phyloP scores from a whole-genome alignment of 257 asterid genomes.

The Penstemon newberryi region DNA sequence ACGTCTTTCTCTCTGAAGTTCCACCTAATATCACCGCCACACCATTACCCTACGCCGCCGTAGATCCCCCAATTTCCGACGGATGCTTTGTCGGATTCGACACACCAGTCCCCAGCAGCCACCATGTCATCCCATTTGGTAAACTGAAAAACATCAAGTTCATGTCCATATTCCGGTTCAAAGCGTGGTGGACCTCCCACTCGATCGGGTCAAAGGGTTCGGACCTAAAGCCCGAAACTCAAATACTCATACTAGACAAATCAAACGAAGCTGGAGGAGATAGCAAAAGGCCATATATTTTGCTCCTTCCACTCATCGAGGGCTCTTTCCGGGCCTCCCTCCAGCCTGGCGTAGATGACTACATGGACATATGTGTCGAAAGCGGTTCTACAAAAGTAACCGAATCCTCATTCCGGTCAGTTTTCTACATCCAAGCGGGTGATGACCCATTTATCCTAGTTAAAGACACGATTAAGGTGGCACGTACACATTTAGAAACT shows the following conservation, averaged over 20 bases:
- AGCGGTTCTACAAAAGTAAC: slow-evolving; percentile 73
- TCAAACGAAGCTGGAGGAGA: slow-evolving; percentile 38
- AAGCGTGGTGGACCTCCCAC: slow-evolving; percentile 98
- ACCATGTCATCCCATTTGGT: slow-evolving; percentile 75
- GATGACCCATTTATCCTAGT: slow-evolving; percentile 74
- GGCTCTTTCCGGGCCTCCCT: slow-evolving; percentile 77
- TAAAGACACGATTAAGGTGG: slow-evolving; percentile 76
- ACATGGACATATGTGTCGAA: slow-evolving; percentile 66
- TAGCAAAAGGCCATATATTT: slow-evolving; percentile 50
- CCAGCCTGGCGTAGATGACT: slow-evolving; percentile 67
- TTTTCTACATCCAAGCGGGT: slow-evolving; percentile 74
- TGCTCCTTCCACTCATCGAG: slow-evolving; percentile 71
- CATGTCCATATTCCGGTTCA: slow-evolving; percentile 93
- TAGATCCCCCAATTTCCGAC: slow-evolving; percentile 41
- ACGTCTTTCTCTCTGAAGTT: slow-evolving; percentile 62
- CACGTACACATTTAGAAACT: slow-evolving; percentile 68
- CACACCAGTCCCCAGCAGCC: slow-evolving; percentile 43
- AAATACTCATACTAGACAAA: slow-evolving; percentile 65
- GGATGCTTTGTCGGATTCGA: slow-evolving; percentile 91
- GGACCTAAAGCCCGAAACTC: slow-evolving; percentile 84
- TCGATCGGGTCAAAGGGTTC: slow-evolving; percentile 76
- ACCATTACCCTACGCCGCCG: slow-evolving; percentile 52
- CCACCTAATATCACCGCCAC: slow-evolving; percentile 62
- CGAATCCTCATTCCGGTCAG: slow-evolving; percentile 47
- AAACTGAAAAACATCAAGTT: slow-evolving; percentile 65